Conservation (phyloP, 2,329 filamentous ascomycete species). For the Graphiopsis chlorocephala region DNA sequence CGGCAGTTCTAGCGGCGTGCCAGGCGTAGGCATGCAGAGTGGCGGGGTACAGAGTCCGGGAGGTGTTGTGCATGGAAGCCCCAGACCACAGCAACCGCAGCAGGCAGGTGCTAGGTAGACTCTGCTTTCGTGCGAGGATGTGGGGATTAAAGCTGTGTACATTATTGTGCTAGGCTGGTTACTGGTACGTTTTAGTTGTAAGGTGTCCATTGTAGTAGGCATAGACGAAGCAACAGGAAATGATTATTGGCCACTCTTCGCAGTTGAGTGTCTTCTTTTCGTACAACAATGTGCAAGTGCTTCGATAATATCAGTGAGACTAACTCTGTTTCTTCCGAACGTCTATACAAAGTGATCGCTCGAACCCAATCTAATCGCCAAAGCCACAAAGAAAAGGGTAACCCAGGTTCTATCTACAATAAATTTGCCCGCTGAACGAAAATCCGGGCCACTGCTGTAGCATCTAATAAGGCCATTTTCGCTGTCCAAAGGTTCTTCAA, state of each 20-base stretch:
- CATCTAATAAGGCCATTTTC: not conserved
- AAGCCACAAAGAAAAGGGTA: not conserved
- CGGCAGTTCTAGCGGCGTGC: constrained; percentile 27
- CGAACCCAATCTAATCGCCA: not conserved
- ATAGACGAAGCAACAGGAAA: not conserved
- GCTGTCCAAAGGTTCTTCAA: not conserved
- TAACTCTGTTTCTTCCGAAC: not conserved
- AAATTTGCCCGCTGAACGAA: not conserved
- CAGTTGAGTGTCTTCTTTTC: not conserved
- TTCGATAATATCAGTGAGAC: not conserved
- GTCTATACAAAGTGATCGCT: not conserved
- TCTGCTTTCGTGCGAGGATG: not conserved
- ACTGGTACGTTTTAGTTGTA: not conserved
- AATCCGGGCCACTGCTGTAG: not conserved
- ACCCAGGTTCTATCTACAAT: not conserved
- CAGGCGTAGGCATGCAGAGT: constrained; percentile 31
- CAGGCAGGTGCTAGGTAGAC: constrained; percentile 30
- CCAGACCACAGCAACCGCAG: constrained; percentile 24
- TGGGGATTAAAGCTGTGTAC: not conserved
- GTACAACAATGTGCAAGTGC: not conserved
- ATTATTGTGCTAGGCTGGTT: not conserved
- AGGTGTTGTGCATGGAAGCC: constrained; percentile 28
- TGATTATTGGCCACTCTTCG: not conserved
- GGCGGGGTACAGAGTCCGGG: constrained; percentile 21
- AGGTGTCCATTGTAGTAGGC: not conserved